These are phyloP conservation scores for Pulveroboletus sp. DNA, from an alignment of 768 basidiomycete genomes.

Conservation along the genomic window DNA sequence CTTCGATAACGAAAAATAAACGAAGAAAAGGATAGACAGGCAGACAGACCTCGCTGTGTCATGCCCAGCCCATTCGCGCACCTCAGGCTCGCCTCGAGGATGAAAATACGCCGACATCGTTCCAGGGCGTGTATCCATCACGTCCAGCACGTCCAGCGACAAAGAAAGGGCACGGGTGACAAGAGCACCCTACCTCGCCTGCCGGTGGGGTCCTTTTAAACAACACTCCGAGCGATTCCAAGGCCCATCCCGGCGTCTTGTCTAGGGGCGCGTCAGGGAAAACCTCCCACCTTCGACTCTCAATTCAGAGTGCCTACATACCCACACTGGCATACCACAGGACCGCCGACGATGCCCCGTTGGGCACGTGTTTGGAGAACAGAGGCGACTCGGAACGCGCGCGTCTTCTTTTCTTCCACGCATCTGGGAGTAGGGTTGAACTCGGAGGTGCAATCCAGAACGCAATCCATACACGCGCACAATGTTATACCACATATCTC, in stretches of 20 bases:
- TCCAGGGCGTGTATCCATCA: constrained; percentile 7
- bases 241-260: too few relatives aligned
- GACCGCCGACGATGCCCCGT: constrained; percentile 9
- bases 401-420: background rate
- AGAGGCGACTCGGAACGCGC: constrained; percentile 11
- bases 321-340: background rate
- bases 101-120: background rate
- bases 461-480: too few relatives aligned
- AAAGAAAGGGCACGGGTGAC: background rate
- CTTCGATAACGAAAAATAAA: background rate
- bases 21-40: background rate
- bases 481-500: too few relatives aligned
- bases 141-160: background rate
- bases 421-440: background rate
- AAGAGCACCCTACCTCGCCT: background rate
- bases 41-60: constrained; percentile 6
- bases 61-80: background rate
- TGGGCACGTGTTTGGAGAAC: constrained; percentile 2
- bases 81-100: background rate
- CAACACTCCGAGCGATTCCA: background rate
- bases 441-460: background rate
- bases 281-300: too few relatives aligned
- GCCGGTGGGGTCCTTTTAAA: too few relatives aligned
- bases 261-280: too few relatives aligned
- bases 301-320: background rate